Conservation (phyloP, 2,329 filamentous ascomycete genomes). For the Thyridium curvatum region DNA sequence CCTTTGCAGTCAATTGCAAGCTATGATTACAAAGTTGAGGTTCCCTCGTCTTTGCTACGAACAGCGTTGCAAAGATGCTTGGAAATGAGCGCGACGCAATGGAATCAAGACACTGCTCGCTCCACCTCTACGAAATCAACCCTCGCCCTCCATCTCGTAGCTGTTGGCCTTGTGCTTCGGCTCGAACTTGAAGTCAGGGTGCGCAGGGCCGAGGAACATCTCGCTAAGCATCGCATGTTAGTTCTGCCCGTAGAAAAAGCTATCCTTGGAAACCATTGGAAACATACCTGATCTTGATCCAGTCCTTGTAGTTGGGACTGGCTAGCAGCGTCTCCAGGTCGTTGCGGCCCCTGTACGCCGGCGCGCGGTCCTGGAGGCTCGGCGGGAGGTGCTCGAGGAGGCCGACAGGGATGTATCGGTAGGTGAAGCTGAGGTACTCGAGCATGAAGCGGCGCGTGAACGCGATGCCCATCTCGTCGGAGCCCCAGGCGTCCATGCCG, state of each 20-base stretch:
- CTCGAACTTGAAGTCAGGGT: slow-evolving; percentile 86
- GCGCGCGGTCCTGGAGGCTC: slow-evolving; percentile 81
- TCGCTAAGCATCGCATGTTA: slow-evolving; percentile 55
- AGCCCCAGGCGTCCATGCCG: slow-evolving; percentile 91
- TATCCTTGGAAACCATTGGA: slow-evolving; percentile 6
- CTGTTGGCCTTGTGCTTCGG: slow-evolving; percentile 97
- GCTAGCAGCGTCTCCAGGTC: slow-evolving; percentile 91
- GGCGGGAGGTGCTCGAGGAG: slow-evolving; percentile 85
- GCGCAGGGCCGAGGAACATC: slow-evolving; percentile 92
- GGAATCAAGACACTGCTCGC: too few species aligned
- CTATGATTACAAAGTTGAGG: too few species aligned
- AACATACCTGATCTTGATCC: slow-evolving; percentile 94
- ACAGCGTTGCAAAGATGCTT: too few species aligned
- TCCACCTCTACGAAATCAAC: not conserved
- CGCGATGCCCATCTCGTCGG: slow-evolving; percentile 88
- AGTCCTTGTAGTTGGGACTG: slow-evolving; percentile 90
- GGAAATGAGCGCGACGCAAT: too few species aligned
- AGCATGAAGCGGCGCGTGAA: slow-evolving; percentile 87
- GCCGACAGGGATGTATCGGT: slow-evolving; percentile 86
- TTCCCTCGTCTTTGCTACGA: slow-evolving; percentile 15
- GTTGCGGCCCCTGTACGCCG: slow-evolving; percentile 74
- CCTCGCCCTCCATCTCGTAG: slow-evolving; percentile 62
- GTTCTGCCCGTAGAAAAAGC: slow-evolving; percentile 5
- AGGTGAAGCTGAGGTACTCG: slow-evolving; percentile 91
- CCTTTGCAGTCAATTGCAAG: too few species aligned